A percentile compares a stretch with the other conserved stretches of the same genome.
phyloP scores from a whole-genome alignment of 2,329 filamentous ascomycete species.

The Paecilomyces fulvus region DNA sequence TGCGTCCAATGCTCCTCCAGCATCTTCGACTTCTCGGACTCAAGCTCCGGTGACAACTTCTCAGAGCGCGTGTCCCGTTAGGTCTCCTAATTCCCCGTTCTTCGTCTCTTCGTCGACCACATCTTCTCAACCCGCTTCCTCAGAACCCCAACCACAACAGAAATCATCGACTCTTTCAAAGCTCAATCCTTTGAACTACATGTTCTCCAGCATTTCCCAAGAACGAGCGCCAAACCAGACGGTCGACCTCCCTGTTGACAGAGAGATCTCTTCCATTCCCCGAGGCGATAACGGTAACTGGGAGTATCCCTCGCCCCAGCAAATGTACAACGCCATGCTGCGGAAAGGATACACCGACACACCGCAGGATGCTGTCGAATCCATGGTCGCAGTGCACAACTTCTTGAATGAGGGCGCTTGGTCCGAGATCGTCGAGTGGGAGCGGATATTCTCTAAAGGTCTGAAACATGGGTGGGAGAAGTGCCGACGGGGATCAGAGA shows the following conservation, averaged over 20 bases:
- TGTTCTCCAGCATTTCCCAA: conserved; percentile 83
- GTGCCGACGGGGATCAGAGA: conserved; percentile 65
- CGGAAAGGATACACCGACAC: conserved; percentile 95
- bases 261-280: conserved; percentile 86
- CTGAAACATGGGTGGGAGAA: conserved; percentile 63
- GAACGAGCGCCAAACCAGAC: conserved; percentile 65
- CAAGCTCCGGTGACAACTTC: conserved; percentile 9
- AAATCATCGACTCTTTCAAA: conserved; percentile 51
- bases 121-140: conserved; percentile 22
- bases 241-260: conserved; percentile 64
- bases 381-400: conserved; percentile 97
- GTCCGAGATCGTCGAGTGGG: conserved; percentile 91
- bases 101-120: conserved; percentile 25
- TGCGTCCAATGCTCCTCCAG: conserved; percentile 32
- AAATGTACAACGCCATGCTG: conserved; percentile 98
- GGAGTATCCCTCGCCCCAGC: conserved; percentile 97
- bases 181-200: conserved; percentile 82
- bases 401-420: conserved; percentile 97
- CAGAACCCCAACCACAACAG: conserved; percentile 21
- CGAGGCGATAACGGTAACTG: conserved; percentile 74
- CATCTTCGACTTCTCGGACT: conserved; percentile 21
- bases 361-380: conserved; percentile 83
- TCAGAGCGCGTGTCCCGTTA: conserved; percentile 36
- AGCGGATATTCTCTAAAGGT: conserved; percentile 72
- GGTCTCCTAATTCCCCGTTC: conserved; percentile 44